Percentiles rank a stretch among this genome's conserved stretches.
Conservation (phyloP, 176 grass and related monocot genomes). For the Carex pumila region DNA sequence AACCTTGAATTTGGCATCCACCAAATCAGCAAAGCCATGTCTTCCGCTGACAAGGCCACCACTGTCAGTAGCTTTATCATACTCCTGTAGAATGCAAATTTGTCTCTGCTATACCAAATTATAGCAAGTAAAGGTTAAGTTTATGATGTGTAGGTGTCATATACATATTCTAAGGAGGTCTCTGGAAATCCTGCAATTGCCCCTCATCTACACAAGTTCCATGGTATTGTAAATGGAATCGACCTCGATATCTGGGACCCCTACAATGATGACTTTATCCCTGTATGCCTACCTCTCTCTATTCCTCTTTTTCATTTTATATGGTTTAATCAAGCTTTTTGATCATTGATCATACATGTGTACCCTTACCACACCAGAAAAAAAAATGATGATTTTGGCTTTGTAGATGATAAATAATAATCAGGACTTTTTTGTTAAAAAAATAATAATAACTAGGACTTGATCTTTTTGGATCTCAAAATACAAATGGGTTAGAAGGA, state of each 20-base stretch:
- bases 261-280: constrained; percentile 41
- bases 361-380: not conserved
- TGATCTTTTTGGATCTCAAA: not conserved
- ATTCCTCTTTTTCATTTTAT: not conserved
- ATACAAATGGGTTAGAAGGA: not conserved
- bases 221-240: constrained; percentile 59
- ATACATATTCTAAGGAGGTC: constrained; percentile 81
- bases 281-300: constrained; percentile 26
- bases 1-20: constrained; percentile 91
- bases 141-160: constrained; percentile 52
- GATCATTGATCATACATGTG: not conserved
- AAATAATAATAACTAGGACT: not conserved
- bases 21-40: constrained; percentile 81
- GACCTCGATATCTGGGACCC: constrained; percentile 74
- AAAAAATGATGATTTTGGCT: not conserved
- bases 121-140: constrained; percentile 11
- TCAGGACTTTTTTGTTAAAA: not conserved
- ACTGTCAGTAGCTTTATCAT: constrained; percentile 51
- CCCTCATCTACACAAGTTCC: constrained; percentile 61
- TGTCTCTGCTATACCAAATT: not conserved
- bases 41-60: constrained; percentile 73
- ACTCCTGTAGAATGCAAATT: constrained; percentile 4
- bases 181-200: constrained; percentile 76
- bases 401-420: not conserved
- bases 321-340: not conserved